Base-by-base conservation (phyloP, 2,329 filamentous ascomycete genomes). In the Fusarium bactridioides region DNA sequence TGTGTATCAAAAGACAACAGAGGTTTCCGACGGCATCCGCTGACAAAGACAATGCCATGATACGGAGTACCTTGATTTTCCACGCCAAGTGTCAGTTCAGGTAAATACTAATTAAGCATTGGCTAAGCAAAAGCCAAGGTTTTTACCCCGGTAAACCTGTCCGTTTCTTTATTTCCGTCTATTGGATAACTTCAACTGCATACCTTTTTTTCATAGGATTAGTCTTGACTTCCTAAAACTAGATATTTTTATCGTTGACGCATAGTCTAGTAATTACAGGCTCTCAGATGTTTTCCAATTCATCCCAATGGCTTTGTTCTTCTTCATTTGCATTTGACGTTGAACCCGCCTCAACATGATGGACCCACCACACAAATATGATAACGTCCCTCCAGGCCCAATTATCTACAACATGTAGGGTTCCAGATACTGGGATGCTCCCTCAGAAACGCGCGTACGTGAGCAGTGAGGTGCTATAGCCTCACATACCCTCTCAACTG, bases 371-470 rank as follows among this genome's bases (percentile, higher is more conserved):
- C 45, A 58, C 40, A 45, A 23, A 41, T 43, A 51, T 45, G 58
- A 51, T 33, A 53, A 37, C 7, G 31, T 62, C 29, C 50, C 65
- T 38, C 48, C 56, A 63, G 57, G 38, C 66, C 70, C 70, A 73
- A 65, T 72, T 73, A 67, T 72, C 70, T 60, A 61, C 70, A 59
- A 63, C 58, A 69, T 33, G 40, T 41, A 60, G 27, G 48, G 61
- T 63, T 48, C 61, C 65, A 70, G n/a, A 47, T 57, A 33, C 69
- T 35, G 29, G 69, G 50, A 66, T 61, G 38, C 35, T 43, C 40
- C 27, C 67, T 51, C 19, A 23, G 55, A 55, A 73, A 72, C 70
- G 66, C 70, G 70, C 70, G 70, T 73, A 69, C 63, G 38, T 38
- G 44, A 33, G 31, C 31, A 33, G 7, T 33, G 31, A 48, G 37